These are phyloP conservation scores for Saccharomycopsis capsularis DNA, from an alignment of 805 yeast species.

Conservation along the genomic window DNA sequence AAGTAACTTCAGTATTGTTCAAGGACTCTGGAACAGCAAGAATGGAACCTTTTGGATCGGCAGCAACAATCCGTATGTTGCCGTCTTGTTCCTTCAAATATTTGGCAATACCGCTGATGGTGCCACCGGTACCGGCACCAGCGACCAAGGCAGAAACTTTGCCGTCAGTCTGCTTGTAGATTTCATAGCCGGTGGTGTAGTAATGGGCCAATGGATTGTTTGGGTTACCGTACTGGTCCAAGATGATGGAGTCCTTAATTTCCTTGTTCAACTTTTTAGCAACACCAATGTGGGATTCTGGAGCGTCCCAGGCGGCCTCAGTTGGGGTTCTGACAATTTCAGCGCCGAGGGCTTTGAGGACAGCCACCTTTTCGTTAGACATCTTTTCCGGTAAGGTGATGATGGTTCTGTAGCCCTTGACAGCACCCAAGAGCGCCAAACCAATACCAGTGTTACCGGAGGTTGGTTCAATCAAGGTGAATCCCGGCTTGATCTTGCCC, in stretches of 20 bases:
- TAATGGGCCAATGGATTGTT: constrained; percentile 83
- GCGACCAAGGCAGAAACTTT: constrained; percentile 70
- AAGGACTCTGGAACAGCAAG: constrained; percentile 72
- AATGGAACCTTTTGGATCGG: constrained; percentile 84
- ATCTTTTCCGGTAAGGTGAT: constrained; percentile 87
- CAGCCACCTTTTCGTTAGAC: constrained; percentile 87
- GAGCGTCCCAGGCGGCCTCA: constrained; percentile 89
- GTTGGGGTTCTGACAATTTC: constrained; percentile 88
- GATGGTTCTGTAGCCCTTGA: constrained; percentile 78
- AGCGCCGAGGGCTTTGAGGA: constrained; percentile 82
- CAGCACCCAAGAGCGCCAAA: constrained; percentile 79
- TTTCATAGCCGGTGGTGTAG: constrained; percentile 77
- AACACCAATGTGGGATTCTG: constrained; percentile 86
- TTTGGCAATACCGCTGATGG: constrained; percentile 73
- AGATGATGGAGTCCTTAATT: constrained; percentile 75
- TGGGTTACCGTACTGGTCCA: constrained; percentile 74
- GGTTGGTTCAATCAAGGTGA: constrained; percentile 81
- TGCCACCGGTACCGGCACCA: constrained; percentile 95
- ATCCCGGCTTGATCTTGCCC: constrained; percentile 78
- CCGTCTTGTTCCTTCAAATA: constrained; percentile 68
- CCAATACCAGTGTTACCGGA: constrained; percentile 93
- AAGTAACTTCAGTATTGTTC: constrained; percentile 45
- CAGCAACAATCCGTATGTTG: constrained; percentile 59
- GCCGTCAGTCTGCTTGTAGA: constrained; percentile 73
- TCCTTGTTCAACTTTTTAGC: constrained; percentile 74